Percentiles rank a stretch among this genome's conserved stretches.
phyloP scores from a whole-genome alignment of 2,329 filamentous ascomycete genomes.

The Diaporthe sp. region DNA sequence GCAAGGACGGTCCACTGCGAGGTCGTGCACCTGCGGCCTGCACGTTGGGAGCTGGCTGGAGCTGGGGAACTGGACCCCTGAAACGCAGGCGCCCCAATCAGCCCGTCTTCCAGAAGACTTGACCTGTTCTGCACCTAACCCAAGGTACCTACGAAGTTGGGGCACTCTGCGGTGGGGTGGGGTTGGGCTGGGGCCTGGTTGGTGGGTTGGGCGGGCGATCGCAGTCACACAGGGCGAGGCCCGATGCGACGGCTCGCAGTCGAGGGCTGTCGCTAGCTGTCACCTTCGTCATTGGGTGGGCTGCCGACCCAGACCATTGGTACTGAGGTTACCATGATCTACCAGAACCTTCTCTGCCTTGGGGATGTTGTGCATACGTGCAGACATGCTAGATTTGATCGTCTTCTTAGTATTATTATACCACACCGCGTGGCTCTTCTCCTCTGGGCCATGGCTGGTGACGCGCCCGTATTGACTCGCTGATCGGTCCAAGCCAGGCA shows the following conservation, averaged over 20 bases:
- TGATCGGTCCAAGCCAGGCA: not conserved
- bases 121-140: not conserved
- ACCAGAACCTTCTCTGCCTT: slow-evolving; percentile 20
- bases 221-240: not conserved
- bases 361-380: slow-evolving; percentile 28
- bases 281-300: slow-evolving; percentile 29
- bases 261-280: not conserved
- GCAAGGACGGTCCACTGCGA: not conserved
- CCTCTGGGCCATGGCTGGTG: not conserved
- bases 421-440: not conserved
- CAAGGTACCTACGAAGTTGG: not conserved
- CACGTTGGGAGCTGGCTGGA: not conserved
- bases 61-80: slow-evolving; percentile 16
- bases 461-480: not conserved
- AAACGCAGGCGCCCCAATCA: slow-evolving; percentile 4
- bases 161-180: not conserved
- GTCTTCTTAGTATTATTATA: not conserved
- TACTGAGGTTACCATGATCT: slow-evolving; percentile 34
- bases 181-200: not conserved
- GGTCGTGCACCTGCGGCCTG: slow-evolving; percentile 1
- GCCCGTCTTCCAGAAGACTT: slow-evolving; percentile 5
- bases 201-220: slow-evolving; percentile 3
- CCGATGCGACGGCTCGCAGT: not conserved
- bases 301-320: slow-evolving; percentile 21
- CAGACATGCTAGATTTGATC: not conserved